These are phyloP conservation scores for Suillus occidentalis DNA, from an alignment of 768 basidiomycete genomes.

Conservation along the genomic window DNA sequence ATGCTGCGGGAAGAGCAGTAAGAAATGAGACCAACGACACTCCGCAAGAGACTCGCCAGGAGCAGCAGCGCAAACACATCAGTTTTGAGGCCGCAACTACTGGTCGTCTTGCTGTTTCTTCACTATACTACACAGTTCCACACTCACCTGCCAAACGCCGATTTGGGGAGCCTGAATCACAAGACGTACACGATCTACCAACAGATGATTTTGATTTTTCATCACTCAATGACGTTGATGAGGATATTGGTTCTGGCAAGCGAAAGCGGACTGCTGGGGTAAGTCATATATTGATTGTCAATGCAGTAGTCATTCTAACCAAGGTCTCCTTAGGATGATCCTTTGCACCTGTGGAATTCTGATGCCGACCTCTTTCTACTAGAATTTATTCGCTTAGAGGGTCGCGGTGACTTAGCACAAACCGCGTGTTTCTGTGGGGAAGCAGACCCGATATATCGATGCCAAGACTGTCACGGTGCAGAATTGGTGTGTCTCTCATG, in stretches of 20 bases:
- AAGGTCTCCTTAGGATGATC: slow-evolving; percentile 1
- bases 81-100: neutral
- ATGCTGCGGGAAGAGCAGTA: neutral
- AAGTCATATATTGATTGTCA: neutral
- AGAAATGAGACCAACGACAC: neutral
- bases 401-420: neutral
- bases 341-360: neutral
- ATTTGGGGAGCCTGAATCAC: neutral
- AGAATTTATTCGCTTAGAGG: slow-evolving; percentile 3
- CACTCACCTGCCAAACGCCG: neutral
- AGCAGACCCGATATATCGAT: neutral
- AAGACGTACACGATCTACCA: neutral
- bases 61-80: neutral
- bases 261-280: neutral
- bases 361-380: neutral
- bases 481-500: neutral
- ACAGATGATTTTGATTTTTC: neutral
- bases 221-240: neutral
- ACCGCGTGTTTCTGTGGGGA: neutral
- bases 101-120: neutral
- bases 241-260: neutral
- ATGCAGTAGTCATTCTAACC: neutral
- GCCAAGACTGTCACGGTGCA: neutral
- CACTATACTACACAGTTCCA: neutral
- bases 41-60: neutral